phyloP scores from a whole-genome alignment of 805 yeast species.

The Zygotorulaspora florentina region DNA sequence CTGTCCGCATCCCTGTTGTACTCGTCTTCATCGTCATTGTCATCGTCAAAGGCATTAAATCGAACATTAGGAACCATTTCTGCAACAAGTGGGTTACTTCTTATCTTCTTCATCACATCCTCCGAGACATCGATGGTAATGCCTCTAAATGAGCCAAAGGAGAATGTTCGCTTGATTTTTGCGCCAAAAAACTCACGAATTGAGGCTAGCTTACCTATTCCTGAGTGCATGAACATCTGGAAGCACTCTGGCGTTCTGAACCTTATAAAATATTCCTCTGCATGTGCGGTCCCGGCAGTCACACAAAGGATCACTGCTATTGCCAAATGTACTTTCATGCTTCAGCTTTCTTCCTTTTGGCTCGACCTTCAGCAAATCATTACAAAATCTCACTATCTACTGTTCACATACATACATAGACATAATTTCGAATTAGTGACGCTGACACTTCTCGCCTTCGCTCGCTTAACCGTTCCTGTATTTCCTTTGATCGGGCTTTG shows the following conservation, averaged over 20 bases:
- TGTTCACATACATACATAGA: not conserved
- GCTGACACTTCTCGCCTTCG: conserved; percentile 4
- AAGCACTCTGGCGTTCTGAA: conserved; percentile 48
- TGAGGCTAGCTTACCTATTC: conserved; percentile 30
- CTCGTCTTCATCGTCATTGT: not conserved
- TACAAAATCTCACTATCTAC: no score
- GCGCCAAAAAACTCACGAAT: conserved; percentile 43
- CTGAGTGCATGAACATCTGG: conserved; percentile 46
- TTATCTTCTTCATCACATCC: conserved; percentile 45
- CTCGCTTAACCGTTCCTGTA: not conserved
- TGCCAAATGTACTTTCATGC: not conserved
- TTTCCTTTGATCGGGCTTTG: no score
- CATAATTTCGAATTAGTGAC: conserved; percentile 9
- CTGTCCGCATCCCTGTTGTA: conserved; percentile 14
- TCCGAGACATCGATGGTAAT: conserved; percentile 59
- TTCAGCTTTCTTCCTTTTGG: not conserved
- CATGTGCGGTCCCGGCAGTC: conserved; percentile 4
- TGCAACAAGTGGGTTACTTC: conserved; percentile 57
- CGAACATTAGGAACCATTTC: conserved; percentile 65
- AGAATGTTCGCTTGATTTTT: conserved; percentile 47
- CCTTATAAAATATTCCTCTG: conserved; percentile 45
- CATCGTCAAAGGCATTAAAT: conserved; percentile 52
- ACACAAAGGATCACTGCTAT: not conserved
- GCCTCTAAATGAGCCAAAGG: conserved; percentile 69
- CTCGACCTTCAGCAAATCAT: no score